Percentiles rank a stretch among this genome's conserved stretches.
These are phyloP conservation scores for Smallanthus sonchifolius DNA, from an alignment of 129 eudicot species.

Conservation along the genomic window DNA sequence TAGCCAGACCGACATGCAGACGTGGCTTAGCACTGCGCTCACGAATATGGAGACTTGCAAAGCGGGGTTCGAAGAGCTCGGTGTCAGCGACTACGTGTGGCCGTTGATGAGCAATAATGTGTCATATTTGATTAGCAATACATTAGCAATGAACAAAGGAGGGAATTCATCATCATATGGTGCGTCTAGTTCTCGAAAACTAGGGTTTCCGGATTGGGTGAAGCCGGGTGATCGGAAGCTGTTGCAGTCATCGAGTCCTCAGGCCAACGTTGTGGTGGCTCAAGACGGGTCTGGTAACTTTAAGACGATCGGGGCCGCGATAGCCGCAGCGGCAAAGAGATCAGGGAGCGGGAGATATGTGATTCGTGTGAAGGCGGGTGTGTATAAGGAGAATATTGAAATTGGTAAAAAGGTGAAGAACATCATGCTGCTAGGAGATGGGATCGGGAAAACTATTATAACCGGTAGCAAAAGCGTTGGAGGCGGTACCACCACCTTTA, in stretches of 20 bases:
- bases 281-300: slow-evolving; percentile 75
- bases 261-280: slow-evolving; percentile 63
- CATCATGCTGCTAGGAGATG: slow-evolving; percentile 75
- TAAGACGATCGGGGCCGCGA: slow-evolving; percentile 46
- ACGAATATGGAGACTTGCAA: slow-evolving; percentile 47
- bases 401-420: slow-evolving; percentile 50
- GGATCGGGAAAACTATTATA: slow-evolving; percentile 69
- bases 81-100: slow-evolving; percentile 36
- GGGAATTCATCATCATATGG: not conserved
- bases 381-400: slow-evolving; percentile 54
- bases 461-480: slow-evolving; percentile 75
- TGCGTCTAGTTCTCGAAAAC: slow-evolving; percentile 18
- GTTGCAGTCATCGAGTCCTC: slow-evolving; percentile 39
- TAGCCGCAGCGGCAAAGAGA: slow-evolving; percentile 51
- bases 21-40: slow-evolving; percentile 47
- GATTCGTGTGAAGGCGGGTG: slow-evolving; percentile 53
- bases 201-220: slow-evolving; percentile 57
- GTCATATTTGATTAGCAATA: slow-evolving; percentile 46
- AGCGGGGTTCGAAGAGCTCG: slow-evolving; percentile 51
- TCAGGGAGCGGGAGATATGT: slow-evolving; percentile 51
- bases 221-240: slow-evolving; percentile 44
- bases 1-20: slow-evolving; percentile 37
- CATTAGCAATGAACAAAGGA: slow-evolving; percentile 49
- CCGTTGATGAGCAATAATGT: slow-evolving; percentile 50
- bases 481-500: slow-evolving; percentile 70